Evolutionary conservation across 2,329 filamentous ascomycete species (phyloP).

Genomic region (Ceratocystis huliohia): DNA sequence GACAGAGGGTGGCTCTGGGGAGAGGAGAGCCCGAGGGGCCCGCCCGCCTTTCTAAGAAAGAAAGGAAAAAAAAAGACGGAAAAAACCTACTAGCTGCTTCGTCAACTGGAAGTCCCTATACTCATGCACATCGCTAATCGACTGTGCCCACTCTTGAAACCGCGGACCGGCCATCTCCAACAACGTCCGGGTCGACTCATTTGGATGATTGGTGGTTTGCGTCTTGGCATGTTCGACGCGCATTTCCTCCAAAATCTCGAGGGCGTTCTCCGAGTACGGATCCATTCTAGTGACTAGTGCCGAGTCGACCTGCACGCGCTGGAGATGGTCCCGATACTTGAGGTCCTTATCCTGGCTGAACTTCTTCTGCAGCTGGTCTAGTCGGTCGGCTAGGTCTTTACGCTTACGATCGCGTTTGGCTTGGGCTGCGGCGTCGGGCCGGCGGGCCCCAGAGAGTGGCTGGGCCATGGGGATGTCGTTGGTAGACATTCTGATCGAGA

Average conservation of each 20-base stretch:
- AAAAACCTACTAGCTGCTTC: conserved; percentile 57
- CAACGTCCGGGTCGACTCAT: conserved; percentile 41
- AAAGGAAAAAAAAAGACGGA: neutral
- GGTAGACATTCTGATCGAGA: conserved; percentile 29
- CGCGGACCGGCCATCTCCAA: conserved; percentile 67
- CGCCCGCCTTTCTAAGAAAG: too few species aligned
- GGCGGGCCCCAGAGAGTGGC: conserved; percentile 26
- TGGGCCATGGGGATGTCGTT: conserved; percentile 26
- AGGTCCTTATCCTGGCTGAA: conserved; percentile 71
- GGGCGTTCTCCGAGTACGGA: conserved; percentile 58
- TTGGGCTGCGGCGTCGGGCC: conserved; percentile 32
- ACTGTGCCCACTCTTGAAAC: conserved; percentile 73
- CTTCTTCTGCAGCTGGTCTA: conserved; percentile 60
- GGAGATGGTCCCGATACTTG: conserved; percentile 78
- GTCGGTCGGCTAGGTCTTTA: conserved; percentile 66
- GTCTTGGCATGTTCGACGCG: conserved; percentile 43
- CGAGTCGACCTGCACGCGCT: conserved; percentile 85
- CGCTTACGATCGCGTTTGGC: conserved; percentile 88
- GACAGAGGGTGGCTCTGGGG: neutral
- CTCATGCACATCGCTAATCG: conserved; percentile 80
- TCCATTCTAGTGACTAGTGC: conserved; percentile 75
- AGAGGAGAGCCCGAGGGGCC: neutral
- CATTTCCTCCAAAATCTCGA: conserved; percentile 58
- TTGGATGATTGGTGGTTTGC: conserved; percentile 30
- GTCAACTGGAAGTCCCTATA: conserved; percentile 73